phyloP scores from a whole-genome alignment of 2,329 filamentous ascomycete species.

The Cordyceps sp. region DNA sequence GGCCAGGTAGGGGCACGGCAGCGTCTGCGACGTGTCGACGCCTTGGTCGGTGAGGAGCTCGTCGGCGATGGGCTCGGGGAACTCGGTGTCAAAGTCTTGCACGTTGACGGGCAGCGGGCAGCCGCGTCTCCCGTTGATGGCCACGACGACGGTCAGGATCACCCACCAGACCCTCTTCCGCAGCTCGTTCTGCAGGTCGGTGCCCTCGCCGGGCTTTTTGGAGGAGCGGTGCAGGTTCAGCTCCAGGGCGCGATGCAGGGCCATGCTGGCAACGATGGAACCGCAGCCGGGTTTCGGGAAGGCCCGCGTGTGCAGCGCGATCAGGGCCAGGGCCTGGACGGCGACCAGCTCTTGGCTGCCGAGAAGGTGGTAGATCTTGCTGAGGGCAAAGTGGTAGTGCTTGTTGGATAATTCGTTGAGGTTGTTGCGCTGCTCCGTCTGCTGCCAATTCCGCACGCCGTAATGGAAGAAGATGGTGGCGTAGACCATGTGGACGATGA shows the following conservation, averaged over 20 bases:
- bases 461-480: constrained; percentile 65
- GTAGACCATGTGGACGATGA: constrained; percentile 64
- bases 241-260: constrained; percentile 55
- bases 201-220: constrained; percentile 28
- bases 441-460: constrained; percentile 48
- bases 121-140: constrained; percentile 60
- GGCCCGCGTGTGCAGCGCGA: constrained; percentile 55
- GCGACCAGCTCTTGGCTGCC: constrained; percentile 45
- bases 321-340: constrained; percentile 56
- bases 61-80: constrained; percentile 56
- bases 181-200: constrained; percentile 53
- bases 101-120: constrained; percentile 58
- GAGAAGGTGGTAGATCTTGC: constrained; percentile 49
- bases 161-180: constrained; percentile 68
- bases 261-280: constrained; percentile 47
- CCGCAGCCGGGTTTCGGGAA: constrained; percentile 69
- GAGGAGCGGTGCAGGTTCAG: constrained; percentile 59
- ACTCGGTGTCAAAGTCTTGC: constrained; percentile 64
- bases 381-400: constrained; percentile 63
- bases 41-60: constrained; percentile 50
- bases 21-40: constrained; percentile 33
- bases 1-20: constrained; percentile 50
- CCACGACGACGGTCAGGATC: constrained; percentile 47
- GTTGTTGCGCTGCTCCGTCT: constrained; percentile 32
- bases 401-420: constrained; percentile 52